Evolutionary conservation across 2,329 filamentous ascomycete species (phyloP), one percentile per base, ranked within the genome.

Genomic region (Cercospora brassicicola): DNA sequence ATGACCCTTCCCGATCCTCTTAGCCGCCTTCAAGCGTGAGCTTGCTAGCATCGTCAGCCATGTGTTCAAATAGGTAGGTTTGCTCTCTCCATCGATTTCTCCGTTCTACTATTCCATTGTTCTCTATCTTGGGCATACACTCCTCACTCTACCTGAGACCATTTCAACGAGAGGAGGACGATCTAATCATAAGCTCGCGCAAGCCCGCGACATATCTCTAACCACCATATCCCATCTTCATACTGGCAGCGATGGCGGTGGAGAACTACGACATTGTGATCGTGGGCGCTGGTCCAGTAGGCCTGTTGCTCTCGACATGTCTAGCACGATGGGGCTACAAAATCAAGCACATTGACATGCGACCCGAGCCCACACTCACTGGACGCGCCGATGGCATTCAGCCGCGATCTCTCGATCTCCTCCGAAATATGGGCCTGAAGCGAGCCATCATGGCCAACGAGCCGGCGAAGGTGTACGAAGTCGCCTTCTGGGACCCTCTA

Each of bases 291-390:
- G 94, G 94, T 15, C 94, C 94, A 3, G 93, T 94, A 48, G 94
- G 94, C 65, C 87, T 97, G 67, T 89, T 96, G 81, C 86, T 97
- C 26, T 95, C 93, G 8, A 93, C 93, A 31, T 94, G 91, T 78
- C 86, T 97, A 69, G 91, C 92, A 69, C 86, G 93, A 82, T 97
- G 93, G 92, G 94, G 94, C 20, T 97, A 97, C 84, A 93, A 89
- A 79, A 92, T 97, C 80, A 96, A 94, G 84, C 93, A 97, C 81
- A 93, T 97, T 77, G 94, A 97, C 82, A 96, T 96, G 81, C 87
- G 93, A 67, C 85, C 92, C 2, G 91, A 94, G 76, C 93, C 93
- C 15, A 97, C 93, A 11, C 83, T 88, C 2, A 96, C 93, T 20
- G 93, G 93, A 63, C 91, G 93, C 71, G 94, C 93, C 65, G 93